Evolutionary conservation across 2,329 filamentous ascomycete genomes (phyloP), one percentile per base, ranked within the genome.

Genomic region (Orbilia ellipsospora): DNA sequence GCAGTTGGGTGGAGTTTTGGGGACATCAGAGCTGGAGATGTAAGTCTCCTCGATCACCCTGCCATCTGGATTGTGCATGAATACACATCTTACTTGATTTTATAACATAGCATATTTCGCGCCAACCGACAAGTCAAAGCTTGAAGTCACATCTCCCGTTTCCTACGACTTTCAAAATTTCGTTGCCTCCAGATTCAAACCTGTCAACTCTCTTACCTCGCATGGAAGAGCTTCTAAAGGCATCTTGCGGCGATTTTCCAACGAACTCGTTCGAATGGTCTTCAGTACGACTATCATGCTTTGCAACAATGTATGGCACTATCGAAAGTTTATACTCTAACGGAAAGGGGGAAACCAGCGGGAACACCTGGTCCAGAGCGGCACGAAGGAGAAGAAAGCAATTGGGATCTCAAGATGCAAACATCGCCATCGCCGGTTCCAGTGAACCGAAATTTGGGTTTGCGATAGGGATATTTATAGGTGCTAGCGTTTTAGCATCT

Each of bases 1-100:
- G 92, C 90, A 0, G 83, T 98, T 1, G 95, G 87, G 0, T 99
- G 95, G 95, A 96, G 91, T 79, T 97, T 93, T 83, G 83, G 84
- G 1, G 84, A 87, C 61, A 84, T 88, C 80, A 85, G 94, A 54
- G 92, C 94, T 81, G 84, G 3, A 81, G 85, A 68, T 78, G 61
- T 59, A 63, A 65, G 51, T 63, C 20, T 18, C 31, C 28, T n/a
- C 10, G 10, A 6, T 36, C 31, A 36, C 31, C 10, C 31, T 7
- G 10, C 8, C 40, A 42, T n/a, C 65, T 31, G 36, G n/a, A 15
- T n/a, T 66, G 13, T 44, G 62, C 8, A n/a, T 56, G n/a, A 20
- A 51, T 23, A 23, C 4, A 4, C n/a, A 36, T 36, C 16, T 52
- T 52, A 52, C 8, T 8, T 51, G 45, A 8, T 51, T 52, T 7